These are phyloP conservation scores for Rugosomyces carneus DNA, from an alignment of 1,284 basidiomycete species.

Conservation along the genomic window DNA sequence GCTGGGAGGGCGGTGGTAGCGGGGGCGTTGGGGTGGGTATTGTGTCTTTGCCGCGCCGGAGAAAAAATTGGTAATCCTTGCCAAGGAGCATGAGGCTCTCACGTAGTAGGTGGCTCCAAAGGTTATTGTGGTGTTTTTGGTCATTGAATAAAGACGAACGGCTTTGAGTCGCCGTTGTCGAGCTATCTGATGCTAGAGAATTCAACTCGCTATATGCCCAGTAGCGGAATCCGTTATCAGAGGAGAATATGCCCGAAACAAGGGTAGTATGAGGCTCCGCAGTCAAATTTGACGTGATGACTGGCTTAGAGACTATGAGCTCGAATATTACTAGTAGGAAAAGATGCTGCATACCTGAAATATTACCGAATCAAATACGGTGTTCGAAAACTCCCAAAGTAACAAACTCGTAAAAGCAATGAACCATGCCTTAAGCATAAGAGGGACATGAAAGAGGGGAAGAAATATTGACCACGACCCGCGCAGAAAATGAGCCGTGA, in stretches of 20 bases:
- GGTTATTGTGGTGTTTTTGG: slow-evolving; percentile 56
- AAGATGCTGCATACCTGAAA: slow-evolving; percentile 28
- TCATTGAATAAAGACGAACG: slow-evolving; percentile 62
- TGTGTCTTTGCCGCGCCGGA: slow-evolving; percentile 42
- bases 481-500: slow-evolving; percentile 55
- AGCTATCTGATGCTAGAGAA: slow-evolving; percentile 36
- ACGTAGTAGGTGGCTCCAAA: slow-evolving; percentile 58
- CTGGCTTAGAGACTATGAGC: slow-evolving; percentile 28
- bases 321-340: not conserved
- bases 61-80: slow-evolving; percentile 55
- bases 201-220: slow-evolving; percentile 53
- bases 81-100: slow-evolving; percentile 58
- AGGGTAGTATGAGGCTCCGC: slow-evolving; percentile 47
- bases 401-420: slow-evolving; percentile 44
- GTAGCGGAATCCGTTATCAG: slow-evolving; percentile 44
- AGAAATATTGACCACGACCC: slow-evolving; percentile 50
- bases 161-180: slow-evolving; percentile 31
- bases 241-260: slow-evolving; percentile 52
- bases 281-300: slow-evolving; percentile 34
- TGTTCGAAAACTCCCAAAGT: slow-evolving; percentile 58
- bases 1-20: slow-evolving; percentile 21
- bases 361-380: slow-evolving; percentile 48
- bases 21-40: slow-evolving; percentile 23
- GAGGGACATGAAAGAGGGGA: slow-evolving; percentile 36
- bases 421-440: slow-evolving; percentile 43